A percentile compares a stretch with the other conserved stretches of the same genome.
Conservation (phyloP, 805 yeast genomes). For the Debaryomyces maramus region DNA sequence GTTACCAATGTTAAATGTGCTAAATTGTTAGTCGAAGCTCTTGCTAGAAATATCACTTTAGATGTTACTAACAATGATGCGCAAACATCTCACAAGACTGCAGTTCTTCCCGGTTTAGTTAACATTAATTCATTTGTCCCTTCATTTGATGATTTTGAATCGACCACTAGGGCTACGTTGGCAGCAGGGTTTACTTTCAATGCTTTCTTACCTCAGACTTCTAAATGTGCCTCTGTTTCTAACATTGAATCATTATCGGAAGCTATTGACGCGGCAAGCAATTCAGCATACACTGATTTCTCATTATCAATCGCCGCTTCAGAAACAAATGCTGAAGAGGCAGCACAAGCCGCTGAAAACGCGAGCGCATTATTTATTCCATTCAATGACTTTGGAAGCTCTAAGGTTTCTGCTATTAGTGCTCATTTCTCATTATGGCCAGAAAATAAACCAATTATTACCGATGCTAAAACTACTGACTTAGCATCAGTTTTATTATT, state of each 20-base stretch:
- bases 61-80: conserved; percentile 79
- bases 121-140: conserved; percentile 81
- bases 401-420: conserved; percentile 75
- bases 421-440: conserved; percentile 87
- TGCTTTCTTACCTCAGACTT: conserved; percentile 72
- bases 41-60: conserved; percentile 66
- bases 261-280: conserved; percentile 57
- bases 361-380: conserved; percentile 85
- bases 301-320: conserved; percentile 83
- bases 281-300: conserved; percentile 76
- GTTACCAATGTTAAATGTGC: conserved; percentile 98
- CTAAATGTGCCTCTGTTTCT: conserved; percentile 60
- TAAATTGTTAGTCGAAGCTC: conserved; percentile 91
- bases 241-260: conserved; percentile 65
- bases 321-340: conserved; percentile 60
- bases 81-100: conserved; percentile 84
- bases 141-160: conserved; percentile 64
- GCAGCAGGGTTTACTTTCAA: conserved; percentile 88
- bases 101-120: conserved; percentile 82
- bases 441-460: conserved; percentile 73
- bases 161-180: conserved; percentile 67
- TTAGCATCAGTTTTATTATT: conserved; percentile 88
- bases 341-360: conserved; percentile 58
- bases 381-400: conserved; percentile 65
- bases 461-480: conserved; percentile 90